A percentile compares a stretch with the other conserved stretches of the same genome.
phyloP scores from a whole-genome alignment of 306 rosid species.

The Trifolium subterraneum region DNA sequence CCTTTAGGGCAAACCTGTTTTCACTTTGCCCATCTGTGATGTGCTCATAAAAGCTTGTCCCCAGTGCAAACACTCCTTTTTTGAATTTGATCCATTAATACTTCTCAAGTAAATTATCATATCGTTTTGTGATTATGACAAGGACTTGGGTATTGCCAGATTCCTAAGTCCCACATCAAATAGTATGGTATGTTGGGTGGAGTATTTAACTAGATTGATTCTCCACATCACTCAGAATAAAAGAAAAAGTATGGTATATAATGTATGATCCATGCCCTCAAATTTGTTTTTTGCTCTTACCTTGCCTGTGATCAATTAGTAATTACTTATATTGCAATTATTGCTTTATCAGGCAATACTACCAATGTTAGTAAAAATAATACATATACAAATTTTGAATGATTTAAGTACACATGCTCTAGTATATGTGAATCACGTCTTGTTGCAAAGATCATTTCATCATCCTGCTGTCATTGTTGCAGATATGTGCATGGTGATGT shows the following conservation, averaged over 20 bases:
- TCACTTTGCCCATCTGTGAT: not conserved
- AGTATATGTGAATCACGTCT: not conserved
- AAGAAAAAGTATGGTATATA: not conserved
- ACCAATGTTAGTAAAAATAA: not conserved
- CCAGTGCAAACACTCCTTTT: not conserved
- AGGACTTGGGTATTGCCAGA: not conserved
- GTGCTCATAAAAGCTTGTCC: too few species aligned
- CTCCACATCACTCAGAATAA: not conserved
- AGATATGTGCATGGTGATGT: constrained; percentile 97
- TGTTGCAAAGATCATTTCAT: constrained; percentile 23
- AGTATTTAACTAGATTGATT: not conserved
- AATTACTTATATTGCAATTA: constrained; percentile 1
- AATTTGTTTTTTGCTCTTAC: not conserved
- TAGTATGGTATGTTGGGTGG: not conserved
- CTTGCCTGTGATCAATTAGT: constrained; percentile 4
- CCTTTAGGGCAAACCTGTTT: constrained; percentile 13
- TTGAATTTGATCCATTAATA: constrained; percentile 5
- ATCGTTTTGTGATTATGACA: not conserved
- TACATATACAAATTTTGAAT: not conserved
- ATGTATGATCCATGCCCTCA: not conserved
- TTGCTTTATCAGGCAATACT: not conserved
- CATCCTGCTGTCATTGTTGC: constrained; percentile 34
- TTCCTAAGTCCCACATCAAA: not conserved
- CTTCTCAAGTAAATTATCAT: not conserved
- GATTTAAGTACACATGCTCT: not conserved